phyloP scores from a whole-genome alignment of 805 yeast genomes.

The Kodamaea sagamina region DNA sequence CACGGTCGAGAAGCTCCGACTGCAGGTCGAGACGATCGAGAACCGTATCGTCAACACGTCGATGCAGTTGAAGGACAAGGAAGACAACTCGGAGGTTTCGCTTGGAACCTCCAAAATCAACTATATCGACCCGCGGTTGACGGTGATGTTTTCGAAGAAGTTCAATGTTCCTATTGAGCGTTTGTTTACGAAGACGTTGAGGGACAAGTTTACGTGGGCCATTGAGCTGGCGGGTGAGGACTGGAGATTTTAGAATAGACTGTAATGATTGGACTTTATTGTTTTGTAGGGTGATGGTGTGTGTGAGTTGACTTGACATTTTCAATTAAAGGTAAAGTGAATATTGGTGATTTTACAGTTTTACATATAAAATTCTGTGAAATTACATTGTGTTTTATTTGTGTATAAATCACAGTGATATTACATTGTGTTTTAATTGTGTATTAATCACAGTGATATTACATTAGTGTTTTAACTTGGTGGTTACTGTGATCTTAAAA shows the following conservation, averaged over 20 bases:
- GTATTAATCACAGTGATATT: too few relatives aligned
- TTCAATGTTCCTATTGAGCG: slow-evolving; percentile 89
- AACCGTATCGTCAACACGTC: slow-evolving; percentile 67
- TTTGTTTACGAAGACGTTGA: slow-evolving; percentile 82
- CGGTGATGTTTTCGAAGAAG: slow-evolving; percentile 86
- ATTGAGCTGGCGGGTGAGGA: slow-evolving; percentile 84
- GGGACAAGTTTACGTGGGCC: slow-evolving; percentile 96
- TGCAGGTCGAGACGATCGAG: slow-evolving; percentile 71
- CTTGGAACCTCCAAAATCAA: slow-evolving; percentile 91
- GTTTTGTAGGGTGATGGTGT: too few relatives aligned
- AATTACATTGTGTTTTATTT: too few relatives aligned
- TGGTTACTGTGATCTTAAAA: too few relatives aligned
- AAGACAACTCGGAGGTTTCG: slow-evolving; percentile 91
- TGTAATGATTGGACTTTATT: not conserved
- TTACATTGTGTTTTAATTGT: too few relatives aligned
- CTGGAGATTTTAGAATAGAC: slow-evolving; percentile 67
- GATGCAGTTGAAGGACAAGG: slow-evolving; percentile 84
- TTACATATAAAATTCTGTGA: too few relatives aligned
- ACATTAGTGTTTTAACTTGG: too few relatives aligned
- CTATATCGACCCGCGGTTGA: slow-evolving; percentile 90
- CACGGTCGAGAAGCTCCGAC: slow-evolving; percentile 68
- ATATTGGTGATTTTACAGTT: too few relatives aligned
- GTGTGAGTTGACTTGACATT: not conserved
- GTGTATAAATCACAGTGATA: too few relatives aligned
- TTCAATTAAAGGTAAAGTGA: too few relatives aligned